Evolutionary conservation across 176 grass and related monocot species (phyloP), one percentile per base, ranked within the genome.

Genomic region (Triticum turgidum): DNA sequence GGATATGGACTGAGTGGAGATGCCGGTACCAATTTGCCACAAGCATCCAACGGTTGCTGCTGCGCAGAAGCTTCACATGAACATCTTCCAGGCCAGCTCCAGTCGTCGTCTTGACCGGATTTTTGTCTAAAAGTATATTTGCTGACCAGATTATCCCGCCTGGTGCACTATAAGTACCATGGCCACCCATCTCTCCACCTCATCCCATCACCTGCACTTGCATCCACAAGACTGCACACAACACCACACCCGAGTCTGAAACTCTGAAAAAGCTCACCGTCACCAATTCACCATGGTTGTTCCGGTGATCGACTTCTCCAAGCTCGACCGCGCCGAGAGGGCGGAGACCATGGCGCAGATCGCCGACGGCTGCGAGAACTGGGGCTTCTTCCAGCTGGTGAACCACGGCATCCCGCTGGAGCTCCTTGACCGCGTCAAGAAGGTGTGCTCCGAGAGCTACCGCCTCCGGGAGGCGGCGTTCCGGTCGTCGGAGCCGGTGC

Each of bases 311-410:
- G 82, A 92, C 65, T 90, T 92, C 77, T 87, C 91, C 6, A 92
- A 92, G 88, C 84, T 92, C 14, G 41, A 92, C 0, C 85, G 88
- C 3, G 7, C 58, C 7, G 77, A 87, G 77, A 90, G 77, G 70
- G 42, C 84, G 0, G 33, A 59, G 44, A 85, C 85, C 0, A 71
- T 87, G 85, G 76, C 77, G 2, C 84, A 87, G 71, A 85, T 90
- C 58, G 88, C 82, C 70, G 87, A 79, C 0, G 91, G 77, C 5
- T 92, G 87, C 70, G 82, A 92, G 34, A 85, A 92, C 58, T 92
- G 91, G 91, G 91, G 91, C 0, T 92, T 92, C 72, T 92, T 92
- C 4, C 88, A 89, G 85, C 81, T 92, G 8, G 76, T 87, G 81
- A 92, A 92, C 81, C 84, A 89, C 38, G 91, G 91, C 80, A 78